These are phyloP conservation scores for Penicillium crustosum DNA, from an alignment of 2,329 filamentous ascomycete genomes.

Conservation along the genomic window DNA sequence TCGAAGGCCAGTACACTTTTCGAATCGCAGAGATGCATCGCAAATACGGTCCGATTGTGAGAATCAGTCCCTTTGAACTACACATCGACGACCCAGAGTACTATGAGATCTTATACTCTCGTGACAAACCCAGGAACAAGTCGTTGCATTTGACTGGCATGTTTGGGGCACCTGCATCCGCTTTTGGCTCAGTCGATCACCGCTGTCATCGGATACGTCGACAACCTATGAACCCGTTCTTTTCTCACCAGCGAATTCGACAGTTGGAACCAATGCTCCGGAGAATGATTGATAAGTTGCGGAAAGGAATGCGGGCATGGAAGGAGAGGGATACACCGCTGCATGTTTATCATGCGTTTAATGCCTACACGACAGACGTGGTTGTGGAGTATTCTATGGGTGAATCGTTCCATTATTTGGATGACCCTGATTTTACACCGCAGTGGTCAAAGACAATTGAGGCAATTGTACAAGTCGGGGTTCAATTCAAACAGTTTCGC, in stretches of 20 bases:
- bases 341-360: constrained; percentile 15
- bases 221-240: constrained; percentile 38
- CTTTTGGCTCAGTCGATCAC: constrained; percentile 35
- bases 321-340: constrained; percentile 19
- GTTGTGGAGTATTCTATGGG: constrained; percentile 47
- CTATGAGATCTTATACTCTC: constrained; percentile 23
- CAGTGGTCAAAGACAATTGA: constrained; percentile 32
- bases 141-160: constrained; percentile 29
- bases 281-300: constrained; percentile 27
- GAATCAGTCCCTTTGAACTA: constrained; percentile 19
- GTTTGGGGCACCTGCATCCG: constrained; percentile 31
- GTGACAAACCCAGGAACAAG: constrained; percentile 33
- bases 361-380: constrained; percentile 44
- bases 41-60: no score
- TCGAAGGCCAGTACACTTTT: no score
- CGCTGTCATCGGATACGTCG: constrained; percentile 34
- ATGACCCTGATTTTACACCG: constrained; percentile 32
- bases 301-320: constrained; percentile 23
- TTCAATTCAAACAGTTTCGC: constrained; percentile 23
- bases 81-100: constrained; percentile 34
- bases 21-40: no score
- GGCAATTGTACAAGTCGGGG: constrained; percentile 23
- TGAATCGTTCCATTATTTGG: constrained; percentile 33
- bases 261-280: constrained; percentile 26
- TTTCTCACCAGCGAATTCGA: constrained; percentile 32